Conservation (phyloP, 2,329 filamentous ascomycete species). For the Parasarocladium wereldwijsianum region DNA sequence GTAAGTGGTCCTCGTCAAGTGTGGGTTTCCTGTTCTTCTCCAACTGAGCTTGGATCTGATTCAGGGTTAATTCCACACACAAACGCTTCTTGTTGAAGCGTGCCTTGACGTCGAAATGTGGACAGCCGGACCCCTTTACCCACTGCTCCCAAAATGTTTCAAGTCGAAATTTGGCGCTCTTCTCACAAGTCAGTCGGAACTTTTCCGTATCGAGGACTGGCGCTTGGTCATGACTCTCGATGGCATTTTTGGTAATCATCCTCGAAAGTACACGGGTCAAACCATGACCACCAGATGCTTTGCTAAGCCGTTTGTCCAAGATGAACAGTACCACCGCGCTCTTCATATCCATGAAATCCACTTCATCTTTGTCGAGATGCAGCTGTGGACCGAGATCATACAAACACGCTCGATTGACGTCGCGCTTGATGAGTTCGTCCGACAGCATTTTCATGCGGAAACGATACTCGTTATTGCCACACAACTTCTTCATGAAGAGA, state of each 20-base stretch:
- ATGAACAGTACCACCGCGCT: conserved; percentile 86
- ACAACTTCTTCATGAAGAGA: conserved; percentile 76
- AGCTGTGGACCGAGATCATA: conserved; percentile 65
- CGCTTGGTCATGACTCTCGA: conserved; percentile 41
- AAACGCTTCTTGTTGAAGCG: conserved; percentile 96
- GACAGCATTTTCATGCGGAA: conserved; percentile 78
- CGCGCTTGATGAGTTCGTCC: conserved; percentile 67
- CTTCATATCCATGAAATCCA: conserved; percentile 83
- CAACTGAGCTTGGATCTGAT: conserved; percentile 50
- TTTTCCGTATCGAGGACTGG: conserved; percentile 59
- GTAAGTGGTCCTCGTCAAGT: conserved; percentile 61
- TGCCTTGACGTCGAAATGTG: conserved; percentile 72
- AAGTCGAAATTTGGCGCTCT: conserved; percentile 70
- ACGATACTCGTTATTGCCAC: conserved; percentile 87
- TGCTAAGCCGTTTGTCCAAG: conserved; percentile 78
- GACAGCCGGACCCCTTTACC: conserved; percentile 79
- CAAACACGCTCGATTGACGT: conserved; percentile 70
- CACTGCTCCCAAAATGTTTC: conserved; percentile 91
- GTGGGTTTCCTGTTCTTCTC: conserved; percentile 23
- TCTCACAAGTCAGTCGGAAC: conserved; percentile 77
- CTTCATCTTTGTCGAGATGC: conserved; percentile 69
- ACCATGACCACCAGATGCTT: conserved; percentile 68
- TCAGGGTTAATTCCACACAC: conserved; percentile 81
- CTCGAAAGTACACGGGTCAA: conserved; percentile 75
- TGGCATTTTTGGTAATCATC: conserved; percentile 74